Percentiles rank a stretch among this genome's conserved stretches.
phyloP scores from a whole-genome alignment of 129 eudicot genomes.

The Smallanthus sonchifolius region DNA sequence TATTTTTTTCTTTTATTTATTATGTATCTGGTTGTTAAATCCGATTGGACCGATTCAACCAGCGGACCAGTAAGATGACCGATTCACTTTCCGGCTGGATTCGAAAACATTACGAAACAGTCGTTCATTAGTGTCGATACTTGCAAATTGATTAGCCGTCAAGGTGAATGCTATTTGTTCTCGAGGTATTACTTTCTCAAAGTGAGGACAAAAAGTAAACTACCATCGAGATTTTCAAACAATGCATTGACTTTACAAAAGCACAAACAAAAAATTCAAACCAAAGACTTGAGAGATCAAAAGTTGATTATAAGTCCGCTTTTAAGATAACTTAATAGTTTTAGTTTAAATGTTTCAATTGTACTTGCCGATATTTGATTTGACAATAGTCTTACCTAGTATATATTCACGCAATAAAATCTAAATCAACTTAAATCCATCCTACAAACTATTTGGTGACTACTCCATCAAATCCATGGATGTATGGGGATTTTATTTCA shows the following conservation, averaged over 20 bases:
- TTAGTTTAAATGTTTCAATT: neutral
- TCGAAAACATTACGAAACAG: neutral
- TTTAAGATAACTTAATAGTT: neutral
- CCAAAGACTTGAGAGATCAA: neutral
- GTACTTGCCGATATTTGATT: neutral
- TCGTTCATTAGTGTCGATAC: constrained; percentile 22
- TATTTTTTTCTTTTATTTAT: no score
- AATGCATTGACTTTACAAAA: constrained; percentile 22
- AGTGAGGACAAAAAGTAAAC: constrained; percentile 28
- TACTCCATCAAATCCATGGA: neutral
- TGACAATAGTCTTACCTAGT: neutral
- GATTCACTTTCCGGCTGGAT: no score
- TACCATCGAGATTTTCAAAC: constrained; percentile 11
- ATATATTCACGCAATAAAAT: neutral
- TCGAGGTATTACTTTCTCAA: constrained; percentile 32
- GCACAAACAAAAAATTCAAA: neutral
- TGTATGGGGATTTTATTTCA: no score
- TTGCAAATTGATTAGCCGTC: constrained; percentile 25
- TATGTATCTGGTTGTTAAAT: no score
- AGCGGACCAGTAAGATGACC: no score
- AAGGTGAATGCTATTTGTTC: constrained; percentile 18
- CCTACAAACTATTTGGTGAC: neutral
- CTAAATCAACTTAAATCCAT: neutral
- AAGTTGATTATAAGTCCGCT: neutral
- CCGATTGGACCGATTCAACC: no score